A percentile compares a stretch with the other conserved stretches of the same genome.
phyloP scores from a whole-genome alignment of 2,329 filamentous ascomycete species.

The Fusarium devonianum region DNA sequence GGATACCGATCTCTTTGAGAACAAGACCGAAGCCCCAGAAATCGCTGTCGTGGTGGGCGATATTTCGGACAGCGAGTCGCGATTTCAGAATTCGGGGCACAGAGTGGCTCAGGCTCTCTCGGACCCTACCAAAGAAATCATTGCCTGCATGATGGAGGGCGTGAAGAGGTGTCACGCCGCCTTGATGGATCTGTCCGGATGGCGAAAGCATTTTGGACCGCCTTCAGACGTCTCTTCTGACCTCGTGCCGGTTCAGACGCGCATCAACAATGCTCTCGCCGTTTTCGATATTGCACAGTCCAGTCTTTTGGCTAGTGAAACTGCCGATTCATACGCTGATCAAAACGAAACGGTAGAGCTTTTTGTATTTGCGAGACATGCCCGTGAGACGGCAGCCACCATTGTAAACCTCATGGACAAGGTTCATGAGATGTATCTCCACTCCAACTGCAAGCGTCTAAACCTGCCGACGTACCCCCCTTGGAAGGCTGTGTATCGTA shows the following conservation, averaged over 20 bases:
- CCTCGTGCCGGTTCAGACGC: conserved; percentile 48
- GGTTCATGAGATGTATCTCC: conserved; percentile 56
- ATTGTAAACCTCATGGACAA: conserved; percentile 57
- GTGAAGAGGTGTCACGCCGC: conserved; percentile 58
- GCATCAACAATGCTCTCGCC: conserved; percentile 53
- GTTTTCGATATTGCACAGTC: conserved; percentile 58
- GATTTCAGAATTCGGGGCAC: conserved; percentile 28
- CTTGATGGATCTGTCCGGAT: conserved; percentile 61
- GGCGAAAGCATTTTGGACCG: conserved; percentile 57
- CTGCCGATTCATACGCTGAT: conserved; percentile 55
- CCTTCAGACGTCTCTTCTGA: conserved; percentile 52
- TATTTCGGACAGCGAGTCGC: conserved; percentile 2
- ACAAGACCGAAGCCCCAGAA: conserved; percentile 22
- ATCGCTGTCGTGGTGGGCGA: conserved; percentile 23
- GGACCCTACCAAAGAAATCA: conserved; percentile 55
- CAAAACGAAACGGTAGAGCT: conserved; percentile 59
- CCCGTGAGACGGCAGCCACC: conserved; percentile 59
- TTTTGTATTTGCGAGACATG: conserved; percentile 63
- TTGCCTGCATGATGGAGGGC: conserved; percentile 54
- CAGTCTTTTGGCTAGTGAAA: conserved; percentile 51
- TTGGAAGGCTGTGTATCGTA: conserved; percentile 60
- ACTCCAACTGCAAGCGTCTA: conserved; percentile 50
- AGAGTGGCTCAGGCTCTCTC: conserved; percentile 47
- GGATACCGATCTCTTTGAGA: conserved; percentile 55
- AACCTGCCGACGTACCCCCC: conserved; percentile 62